Percentiles rank a stretch among this genome's conserved stretches.
phyloP scores from a whole-genome alignment of 139 green algal species.

The Klebsormidium nitens region DNA sequence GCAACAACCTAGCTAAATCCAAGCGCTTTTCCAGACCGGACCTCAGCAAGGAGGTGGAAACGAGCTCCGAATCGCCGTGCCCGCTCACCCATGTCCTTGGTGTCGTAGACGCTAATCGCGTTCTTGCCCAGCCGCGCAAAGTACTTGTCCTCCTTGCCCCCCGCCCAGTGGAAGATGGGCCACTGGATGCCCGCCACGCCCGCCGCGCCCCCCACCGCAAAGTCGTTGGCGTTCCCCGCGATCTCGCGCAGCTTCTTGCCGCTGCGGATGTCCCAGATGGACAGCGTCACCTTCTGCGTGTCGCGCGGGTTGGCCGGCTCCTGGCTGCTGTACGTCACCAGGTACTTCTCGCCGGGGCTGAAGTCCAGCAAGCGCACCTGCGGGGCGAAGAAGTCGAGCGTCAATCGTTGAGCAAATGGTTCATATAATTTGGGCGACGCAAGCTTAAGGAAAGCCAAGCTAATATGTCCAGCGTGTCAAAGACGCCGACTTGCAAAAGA shows the following conservation, averaged over 20 bases:
- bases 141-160: slow-evolving; percentile 67
- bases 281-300: slow-evolving; percentile 51
- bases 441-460: no score
- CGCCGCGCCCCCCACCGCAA: slow-evolving; percentile 50
- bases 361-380: slow-evolving; percentile 78
- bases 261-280: slow-evolving; percentile 71
- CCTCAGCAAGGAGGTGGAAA: no score
- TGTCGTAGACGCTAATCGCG: slow-evolving; percentile 76
- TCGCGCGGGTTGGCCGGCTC: slow-evolving; percentile 63
- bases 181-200: slow-evolving; percentile 58
- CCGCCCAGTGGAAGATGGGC: slow-evolving; percentile 91
- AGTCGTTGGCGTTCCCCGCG: slow-evolving; percentile 67
- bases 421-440: no score
- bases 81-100: slow-evolving; percentile 40
- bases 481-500: no score
- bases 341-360: slow-evolving; percentile 78
- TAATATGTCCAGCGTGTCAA: no score
- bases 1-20: no score
- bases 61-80: no score
- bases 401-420: no score
- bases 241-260: slow-evolving; percentile 65
- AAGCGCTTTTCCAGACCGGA: no score
- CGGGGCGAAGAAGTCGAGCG: no score
- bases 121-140: slow-evolving; percentile 78
- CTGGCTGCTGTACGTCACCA: slow-evolving; percentile 67